Conservation (phyloP, 139 green algal genomes). For the Ulvella scutata region DNA sequence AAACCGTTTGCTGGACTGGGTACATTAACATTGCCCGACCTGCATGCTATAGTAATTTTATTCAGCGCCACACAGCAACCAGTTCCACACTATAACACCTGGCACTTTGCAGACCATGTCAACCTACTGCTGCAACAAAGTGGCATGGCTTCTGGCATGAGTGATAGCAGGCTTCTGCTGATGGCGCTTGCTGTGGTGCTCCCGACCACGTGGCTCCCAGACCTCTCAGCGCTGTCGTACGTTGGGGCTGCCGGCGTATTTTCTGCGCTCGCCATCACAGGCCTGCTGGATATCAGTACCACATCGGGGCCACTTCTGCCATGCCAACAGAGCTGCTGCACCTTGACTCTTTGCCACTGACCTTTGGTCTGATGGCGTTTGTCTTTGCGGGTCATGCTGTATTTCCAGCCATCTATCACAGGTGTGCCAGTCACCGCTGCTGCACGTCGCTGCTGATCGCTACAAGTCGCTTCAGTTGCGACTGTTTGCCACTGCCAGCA, state of each 20-base stretch:
- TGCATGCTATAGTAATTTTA: too few relatives aligned
- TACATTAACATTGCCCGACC: too few relatives aligned
- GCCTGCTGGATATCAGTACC: background rate
- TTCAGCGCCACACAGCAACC: too few relatives aligned
- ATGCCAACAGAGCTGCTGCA: constrained; percentile 23
- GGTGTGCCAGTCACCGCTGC: background rate
- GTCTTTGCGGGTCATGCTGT: constrained; percentile 58
- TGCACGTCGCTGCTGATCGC: background rate
- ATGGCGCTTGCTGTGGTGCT: constrained; percentile 34
- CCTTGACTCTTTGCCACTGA: constrained; percentile 35
- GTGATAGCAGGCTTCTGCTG: constrained; percentile 19
- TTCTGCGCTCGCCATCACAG: constrained; percentile 22
- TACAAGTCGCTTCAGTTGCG: background rate
- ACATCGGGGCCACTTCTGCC: background rate
- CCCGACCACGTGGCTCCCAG: constrained; percentile 56
- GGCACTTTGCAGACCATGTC: constrained; percentile 8
- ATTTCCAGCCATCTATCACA: constrained; percentile 51
- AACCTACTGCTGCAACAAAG: background rate
- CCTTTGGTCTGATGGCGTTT: constrained; percentile 62
- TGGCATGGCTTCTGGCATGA: background rate
- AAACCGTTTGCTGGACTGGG: too few relatives aligned
- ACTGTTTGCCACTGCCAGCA: too few relatives aligned
- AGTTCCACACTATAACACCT: too few relatives aligned
- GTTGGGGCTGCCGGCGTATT: constrained; percentile 36
- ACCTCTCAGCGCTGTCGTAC: constrained; percentile 42